Base-by-base conservation (phyloP, 768 basidiomycete genomes). In the Panaeolus cyanescens region DNA sequence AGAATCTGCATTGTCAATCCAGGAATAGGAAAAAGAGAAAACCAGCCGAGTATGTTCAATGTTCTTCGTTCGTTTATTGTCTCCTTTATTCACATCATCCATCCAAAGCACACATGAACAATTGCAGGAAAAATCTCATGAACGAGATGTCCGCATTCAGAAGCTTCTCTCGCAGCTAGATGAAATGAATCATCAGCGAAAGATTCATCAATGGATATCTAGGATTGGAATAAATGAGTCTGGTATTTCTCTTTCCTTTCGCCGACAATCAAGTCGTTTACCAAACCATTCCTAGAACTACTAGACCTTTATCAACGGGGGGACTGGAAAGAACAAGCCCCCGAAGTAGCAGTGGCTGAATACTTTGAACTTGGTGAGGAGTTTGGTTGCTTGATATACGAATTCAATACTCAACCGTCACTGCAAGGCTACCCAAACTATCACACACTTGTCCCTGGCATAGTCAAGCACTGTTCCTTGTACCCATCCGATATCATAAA, bases 1-100 rank as follows among this genome's bases (percentile, higher is more conserved):
- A 80, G 40, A 77, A 79, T 55, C 75, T 82, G 56, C 70, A 76
- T 58, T 87, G 85, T 62, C 68, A 77, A 28, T 69, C 81, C 4
- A 77, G 83, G 37, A 74, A 69, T 42, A 78, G 85, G 58, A 87
- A 87, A 73, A 85, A 84, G 67, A 80, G 85, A 36, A 83, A 84
- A 69, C 73, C 82, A 59, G 85, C 84, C 45, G 83, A 83, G 85
- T 85, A 71, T 58, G 83, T 56, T 15, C 25, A 7, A 4, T n/a
- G 22, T 17, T 22, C 37, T 34, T 13, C 31, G 33, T 37, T 64
- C 54, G 20, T 30, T 19, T 58, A 37, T 28, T 56, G n/a, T 32
- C 33, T 17, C 37, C 13, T 12, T 20, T 62, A 28, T 34, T 39
- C 2, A 33, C 19, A 10, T 9, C 17, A 13, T 42, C 37, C 5